Base-by-base conservation (phyloP, 139 green algal genomes). In the Auxenochlorella pyrenoidosa region DNA sequence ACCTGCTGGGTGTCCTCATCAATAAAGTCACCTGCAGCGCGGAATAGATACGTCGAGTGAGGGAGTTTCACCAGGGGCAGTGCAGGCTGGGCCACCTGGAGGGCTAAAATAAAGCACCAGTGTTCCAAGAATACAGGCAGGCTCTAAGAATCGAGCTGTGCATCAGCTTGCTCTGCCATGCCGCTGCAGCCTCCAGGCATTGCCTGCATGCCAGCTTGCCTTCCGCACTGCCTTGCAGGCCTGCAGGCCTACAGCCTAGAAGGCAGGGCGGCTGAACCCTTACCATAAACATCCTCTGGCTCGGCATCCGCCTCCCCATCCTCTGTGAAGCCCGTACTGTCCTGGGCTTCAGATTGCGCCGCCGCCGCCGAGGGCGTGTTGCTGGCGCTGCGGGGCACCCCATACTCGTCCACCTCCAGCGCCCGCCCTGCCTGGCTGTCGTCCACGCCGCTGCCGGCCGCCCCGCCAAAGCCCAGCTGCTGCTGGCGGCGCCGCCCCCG, bases 401-500 rank as follows among this genome's bases (percentile, higher is more conserved):
- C 90, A 43, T 90, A 86, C 21, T 91, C 88, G 47, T 93, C 90
- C 43, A 93, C 90, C 40, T 91, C 90, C 44, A 91, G 66, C 44
- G 65, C 72, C 54, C 47, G 38, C 22, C 60, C 75, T 5, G 78
- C 83, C 30, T 72, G 54, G 80, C 82, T 86, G 28, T 91, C 89
- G 21, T 88, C 84, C 40, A 87, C 36, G 28, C n/a, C 51, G 30
- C 66, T 79, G n/a, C 70, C 78, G 0, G 86, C 89, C 13, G 83
- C 75, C 47, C 83, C 87, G 36, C 75, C 44, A 65, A 86, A 79
- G 81, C 80, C 81, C 75, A 84, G 81, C 66, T 76, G 78, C 60
- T 73, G 78, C 84, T 28, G 79, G 47, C 41, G 28, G 54, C 70
- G 38, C 41, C 76, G 70, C 60, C 70, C 66, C 38, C 36, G 65